Conservation (phyloP, 169 alveolate genomes). For the Theileria annulata region DNA sequence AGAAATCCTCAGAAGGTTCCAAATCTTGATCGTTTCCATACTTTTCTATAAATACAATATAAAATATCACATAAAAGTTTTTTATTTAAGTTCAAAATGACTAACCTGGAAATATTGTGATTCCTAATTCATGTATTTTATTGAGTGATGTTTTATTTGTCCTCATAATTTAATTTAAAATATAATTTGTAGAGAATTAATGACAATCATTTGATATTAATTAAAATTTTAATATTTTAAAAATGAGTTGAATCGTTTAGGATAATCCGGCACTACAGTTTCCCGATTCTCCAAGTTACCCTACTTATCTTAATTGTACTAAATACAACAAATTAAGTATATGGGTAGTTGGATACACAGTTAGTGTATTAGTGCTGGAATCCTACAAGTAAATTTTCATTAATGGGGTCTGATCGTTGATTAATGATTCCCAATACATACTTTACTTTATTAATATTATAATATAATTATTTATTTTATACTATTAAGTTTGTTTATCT, state of each 20-base stretch:
- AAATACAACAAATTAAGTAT: too few species aligned
- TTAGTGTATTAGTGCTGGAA: not conserved
- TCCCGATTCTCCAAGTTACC: not conserved
- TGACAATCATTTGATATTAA: not conserved
- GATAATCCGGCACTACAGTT: not conserved
- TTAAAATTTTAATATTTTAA: too few species aligned
- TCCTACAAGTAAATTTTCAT: not conserved
- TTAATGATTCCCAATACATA: not conserved
- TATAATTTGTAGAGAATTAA: too few species aligned
- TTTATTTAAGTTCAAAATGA: not conserved
- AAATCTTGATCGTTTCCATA: not conserved
- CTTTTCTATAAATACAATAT: not conserved
- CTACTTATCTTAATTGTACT: not conserved
- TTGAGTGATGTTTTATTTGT: not conserved
- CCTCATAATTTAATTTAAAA: not conserved
- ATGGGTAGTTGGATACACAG: not conserved
- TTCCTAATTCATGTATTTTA: conserved; percentile 43
- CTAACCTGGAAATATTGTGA: conserved; percentile 57
- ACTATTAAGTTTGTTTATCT: too few species aligned
- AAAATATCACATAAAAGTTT: not conserved
- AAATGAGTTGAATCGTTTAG: too few species aligned
- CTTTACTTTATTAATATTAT: not conserved
- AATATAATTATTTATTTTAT: not conserved
- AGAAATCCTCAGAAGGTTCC: conserved; percentile 35
- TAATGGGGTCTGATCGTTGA: not conserved